Evolutionary conservation across 345 rosid species (phyloP).

Genomic region (Eucalyptus sp.): DNA sequence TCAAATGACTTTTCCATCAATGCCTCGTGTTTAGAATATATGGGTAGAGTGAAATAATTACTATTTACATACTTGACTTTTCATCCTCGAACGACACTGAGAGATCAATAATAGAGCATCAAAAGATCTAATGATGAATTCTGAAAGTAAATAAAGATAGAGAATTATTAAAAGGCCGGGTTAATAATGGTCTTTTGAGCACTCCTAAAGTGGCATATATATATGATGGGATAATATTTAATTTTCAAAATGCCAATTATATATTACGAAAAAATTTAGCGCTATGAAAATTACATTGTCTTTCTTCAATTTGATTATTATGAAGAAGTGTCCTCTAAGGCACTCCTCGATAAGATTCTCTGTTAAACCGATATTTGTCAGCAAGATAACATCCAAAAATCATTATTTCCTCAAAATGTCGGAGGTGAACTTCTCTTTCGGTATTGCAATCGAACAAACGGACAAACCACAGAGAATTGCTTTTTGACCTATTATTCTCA

Average conservation of each 20-base stretch:
- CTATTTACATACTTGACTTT: neutral
- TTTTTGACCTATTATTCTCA: neutral
- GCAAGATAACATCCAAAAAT: neutral
- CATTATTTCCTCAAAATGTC: neutral
- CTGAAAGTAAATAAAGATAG: neutral
- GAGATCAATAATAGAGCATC: neutral
- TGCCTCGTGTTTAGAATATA: neutral
- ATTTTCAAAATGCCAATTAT: neutral
- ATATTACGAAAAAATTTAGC: neutral
- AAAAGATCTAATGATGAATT: neutral
- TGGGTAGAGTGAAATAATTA: neutral
- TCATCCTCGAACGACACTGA: neutral
- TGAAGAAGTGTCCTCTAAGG: neutral
- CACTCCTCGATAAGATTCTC: neutral
- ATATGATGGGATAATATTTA: neutral
- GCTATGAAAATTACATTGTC: neutral
- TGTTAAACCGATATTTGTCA: neutral
- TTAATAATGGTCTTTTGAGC: neutral
- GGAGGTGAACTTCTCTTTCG: neutral
- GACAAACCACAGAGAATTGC: neutral
- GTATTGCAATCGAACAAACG: neutral
- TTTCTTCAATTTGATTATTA: neutral
- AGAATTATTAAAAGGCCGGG: neutral
- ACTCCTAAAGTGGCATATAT: neutral
- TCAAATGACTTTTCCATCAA: neutral